Base-by-base conservation (phyloP, 306 rosid genomes). In the Cucurbita moschata region DNA sequence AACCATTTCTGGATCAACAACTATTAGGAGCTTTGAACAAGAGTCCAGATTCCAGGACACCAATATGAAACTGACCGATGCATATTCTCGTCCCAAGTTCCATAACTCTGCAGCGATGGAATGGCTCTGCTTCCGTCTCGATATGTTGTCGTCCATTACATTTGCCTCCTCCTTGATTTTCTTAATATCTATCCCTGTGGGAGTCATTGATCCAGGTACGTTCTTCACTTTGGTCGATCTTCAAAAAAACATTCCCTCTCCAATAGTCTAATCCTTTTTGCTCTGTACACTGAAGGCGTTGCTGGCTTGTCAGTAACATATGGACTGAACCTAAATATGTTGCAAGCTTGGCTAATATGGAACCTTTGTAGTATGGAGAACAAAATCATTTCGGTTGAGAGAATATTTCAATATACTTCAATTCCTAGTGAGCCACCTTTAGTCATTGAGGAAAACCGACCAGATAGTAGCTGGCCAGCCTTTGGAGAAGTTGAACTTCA, bases 281-380 rank as follows among this genome's bases (percentile, higher is more conserved):
- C 12, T 2, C 13, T 1, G 38, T 71, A 37, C 59, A 16, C 7
- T 86, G 53, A 67, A 89, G 95, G 94, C 57, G 82, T 92, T 72
- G 89, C 97, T 21, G 97, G 95, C 64, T 84, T 92, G 81, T 89
- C 92, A 49, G 96, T 89, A 80, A 89, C 96, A 11, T 92, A 88
- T 67, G 98, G 96, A 64, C 89, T 88, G 58, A 84, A 75, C 82
- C 85, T 90, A 75, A 90, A 88, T 70, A 51, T 15, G 61, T 3
- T 86, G 60, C 98, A 84, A 79, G 67, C 76, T 71, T 40, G 5
- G 69, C 16, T 88, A 26, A 83, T 88, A 70, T 76, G 86, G 89
- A 56, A 14, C 61, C 80, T 88, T 79, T 90, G 96, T 77, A 76
- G 75, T 38, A 47, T 85, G 86, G 96, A 92, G 87, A 89, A 85